Base-by-base conservation (phyloP, 2,329 filamentous ascomycete genomes). In the Colletotrichum sp. region DNA sequence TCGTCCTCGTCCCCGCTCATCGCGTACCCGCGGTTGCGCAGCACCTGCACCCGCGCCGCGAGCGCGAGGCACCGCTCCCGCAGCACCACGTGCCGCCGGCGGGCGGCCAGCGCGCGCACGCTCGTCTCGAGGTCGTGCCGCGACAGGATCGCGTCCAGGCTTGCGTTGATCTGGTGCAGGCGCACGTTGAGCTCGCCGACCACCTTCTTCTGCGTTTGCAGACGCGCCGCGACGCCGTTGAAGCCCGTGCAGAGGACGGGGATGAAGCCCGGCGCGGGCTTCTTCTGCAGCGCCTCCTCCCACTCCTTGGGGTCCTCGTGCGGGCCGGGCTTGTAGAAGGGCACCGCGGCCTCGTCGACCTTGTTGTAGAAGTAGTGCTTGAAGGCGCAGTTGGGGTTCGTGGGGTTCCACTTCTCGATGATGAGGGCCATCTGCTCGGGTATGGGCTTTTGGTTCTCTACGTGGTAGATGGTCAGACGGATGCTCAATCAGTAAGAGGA, bases 331-430 rank as follows among this genome's bases (percentile, higher is more conserved):
- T 93, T 91, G 84, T 94, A 96, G 83, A 94, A 96, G 13, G 94
- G 94, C n/a, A 94, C 93, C 82, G 91, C 90, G 68, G 92, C 90
- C 80, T 94, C 92, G 78, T 94, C 93, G 77, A 96, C 94, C 79
- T 94, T 92, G 86, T 97, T 97, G 89, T 97, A 98, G 83, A 97
- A 95, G 87, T 96, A 96, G 82, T 94, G 89, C 83, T 95, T 94
- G 86, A 97, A 95, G 32, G 91, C 91, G 80, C 94, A 96, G 82
- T 92, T 92, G 26, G 92, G 89, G 82, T 89, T 90, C 30, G 88
- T 84, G 2, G 94, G 92, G 77, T 94, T 89, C 95, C 95, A 97
- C 85, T 96, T 96, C 76, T 92, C 88, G 68, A 92, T 87, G 55
- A 97, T 89, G 30, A 92, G 88, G 76, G 90, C 88, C 83, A 96